Evolutionary conservation across 768 basidiomycete genomes (phyloP).

Genomic region (Gautieria morchelliformis): DNA sequence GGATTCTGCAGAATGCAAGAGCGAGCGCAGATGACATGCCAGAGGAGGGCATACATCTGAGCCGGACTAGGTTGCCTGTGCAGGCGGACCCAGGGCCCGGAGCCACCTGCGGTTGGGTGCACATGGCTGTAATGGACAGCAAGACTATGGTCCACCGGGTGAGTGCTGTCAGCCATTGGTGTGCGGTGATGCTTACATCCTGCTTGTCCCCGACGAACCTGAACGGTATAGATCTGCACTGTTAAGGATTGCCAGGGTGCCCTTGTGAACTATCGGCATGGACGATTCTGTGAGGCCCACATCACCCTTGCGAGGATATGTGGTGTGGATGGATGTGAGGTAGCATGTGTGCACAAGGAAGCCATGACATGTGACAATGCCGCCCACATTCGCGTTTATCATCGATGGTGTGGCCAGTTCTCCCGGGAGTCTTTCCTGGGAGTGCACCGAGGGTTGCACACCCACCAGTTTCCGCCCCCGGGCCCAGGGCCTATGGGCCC

Average conservation of each 20-base stretch:
- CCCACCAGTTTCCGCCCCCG: background rate
- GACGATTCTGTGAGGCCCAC: conserved; percentile 21
- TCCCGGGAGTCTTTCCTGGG: background rate
- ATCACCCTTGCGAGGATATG: conserved; percentile 9
- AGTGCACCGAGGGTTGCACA: background rate
- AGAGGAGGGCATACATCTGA: background rate
- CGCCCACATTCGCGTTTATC: conserved; percentile 8
- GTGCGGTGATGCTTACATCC: background rate
- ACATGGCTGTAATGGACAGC: conserved; percentile 25
- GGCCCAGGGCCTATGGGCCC: no score
- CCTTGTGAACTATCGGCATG: conserved; percentile 21
- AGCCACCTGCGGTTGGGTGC: conserved; percentile 11
- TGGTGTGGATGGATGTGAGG: conserved; percentile 18
- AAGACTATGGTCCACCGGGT: no score
- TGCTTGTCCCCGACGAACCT: no score
- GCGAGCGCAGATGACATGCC: background rate
- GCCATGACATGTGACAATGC: conserved; percentile 14
- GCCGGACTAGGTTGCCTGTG: no score
- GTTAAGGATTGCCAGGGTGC: conserved; percentile 14
- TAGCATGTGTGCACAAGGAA: background rate
- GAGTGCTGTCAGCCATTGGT: conserved; percentile 16
- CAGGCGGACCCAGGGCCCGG: background rate
- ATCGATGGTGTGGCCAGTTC: background rate
- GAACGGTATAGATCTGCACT: conserved; percentile 19
- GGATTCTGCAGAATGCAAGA: background rate